These are phyloP conservation scores for Populus trichocarpa DNA, from an alignment of 441 rosid species.

Conservation along the genomic window DNA sequence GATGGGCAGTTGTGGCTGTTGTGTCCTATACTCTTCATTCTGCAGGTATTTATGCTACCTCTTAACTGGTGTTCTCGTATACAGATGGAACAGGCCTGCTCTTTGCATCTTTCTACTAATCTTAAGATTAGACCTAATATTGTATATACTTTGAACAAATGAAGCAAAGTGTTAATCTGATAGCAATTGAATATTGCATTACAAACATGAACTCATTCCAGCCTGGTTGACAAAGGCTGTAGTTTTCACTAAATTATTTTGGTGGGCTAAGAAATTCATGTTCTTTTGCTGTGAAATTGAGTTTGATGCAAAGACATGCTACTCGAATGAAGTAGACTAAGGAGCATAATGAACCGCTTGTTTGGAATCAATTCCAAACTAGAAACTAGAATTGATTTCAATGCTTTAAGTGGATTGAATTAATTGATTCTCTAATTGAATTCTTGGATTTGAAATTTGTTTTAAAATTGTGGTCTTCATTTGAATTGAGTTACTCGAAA, in stretches of 20 bases:
- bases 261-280: neutral
- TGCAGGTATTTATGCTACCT: slow-evolving; percentile 60
- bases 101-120: neutral
- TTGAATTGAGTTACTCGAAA: neutral
- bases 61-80: neutral
- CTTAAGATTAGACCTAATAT: neutral
- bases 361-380: neutral
- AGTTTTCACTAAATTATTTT: neutral
- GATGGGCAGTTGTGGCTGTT: slow-evolving; percentile 90
- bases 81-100: neutral
- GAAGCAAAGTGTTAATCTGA: neutral
- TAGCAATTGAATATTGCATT: neutral
- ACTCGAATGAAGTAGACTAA: neutral
- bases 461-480: neutral
- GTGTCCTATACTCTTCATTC: slow-evolving; percentile 80
- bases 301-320: neutral
- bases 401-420: neutral
- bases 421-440: neutral
- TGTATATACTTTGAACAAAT: neutral
- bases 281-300: neutral
- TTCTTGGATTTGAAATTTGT: neutral
- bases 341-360: neutral
- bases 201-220: neutral
- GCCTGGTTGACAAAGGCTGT: neutral
- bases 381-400: neutral